Evolutionary conservation across 768 basidiomycete genomes (phyloP), one percentile per base, ranked within the genome.

Genomic region (Lyophyllum decastes): DNA sequence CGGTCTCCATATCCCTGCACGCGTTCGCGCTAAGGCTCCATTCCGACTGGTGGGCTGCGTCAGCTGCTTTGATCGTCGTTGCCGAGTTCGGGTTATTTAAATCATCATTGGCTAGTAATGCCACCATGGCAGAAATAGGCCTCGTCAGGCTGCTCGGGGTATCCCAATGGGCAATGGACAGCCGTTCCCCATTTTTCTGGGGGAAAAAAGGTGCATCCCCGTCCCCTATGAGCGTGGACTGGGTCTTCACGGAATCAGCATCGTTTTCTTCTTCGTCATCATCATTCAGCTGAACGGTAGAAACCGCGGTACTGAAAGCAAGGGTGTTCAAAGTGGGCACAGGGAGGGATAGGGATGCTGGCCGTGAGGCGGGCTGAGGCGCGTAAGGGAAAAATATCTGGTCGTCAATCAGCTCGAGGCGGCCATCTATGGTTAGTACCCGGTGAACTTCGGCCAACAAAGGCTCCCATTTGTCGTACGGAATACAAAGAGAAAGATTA

Each of bases 331-430:
- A 70, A 65, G 60, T 59, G 61, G 67, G 65, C 64, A 70, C 59
- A 60, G 67, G 64, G 64, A 70, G 70, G 0, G 72, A 68, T 33
- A 56, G 62, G 40, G 54, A 66, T 57, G 59, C 59, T 35, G 54
- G 47, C 25, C 52, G 57, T 17, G 49, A 40, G 12, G 48, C 12
- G 9, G 70, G 45, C 26, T 63, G 62, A 52, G 71, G 68, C 27
- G 78, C 74, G 57, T 82, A 84, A 0, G 89, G 86, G 63, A 90
- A 90, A 61, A 81, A 68, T 33, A 89, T 72, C 62, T 87, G 73
- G 68, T 93, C 90, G 69, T 91, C 88, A 50, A 93, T 83, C 48
- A 92, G 64, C 68, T 94, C 92, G 2, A 93, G 72, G 9, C 82
- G 79, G 3, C 92, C 91, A 16, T 78, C 82, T 6, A 75, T 75